Evolutionary conservation across 148 eudicot species (phyloP), one percentile per base, ranked within the genome.

Genomic region (Vaccinium darrowii): DNA sequence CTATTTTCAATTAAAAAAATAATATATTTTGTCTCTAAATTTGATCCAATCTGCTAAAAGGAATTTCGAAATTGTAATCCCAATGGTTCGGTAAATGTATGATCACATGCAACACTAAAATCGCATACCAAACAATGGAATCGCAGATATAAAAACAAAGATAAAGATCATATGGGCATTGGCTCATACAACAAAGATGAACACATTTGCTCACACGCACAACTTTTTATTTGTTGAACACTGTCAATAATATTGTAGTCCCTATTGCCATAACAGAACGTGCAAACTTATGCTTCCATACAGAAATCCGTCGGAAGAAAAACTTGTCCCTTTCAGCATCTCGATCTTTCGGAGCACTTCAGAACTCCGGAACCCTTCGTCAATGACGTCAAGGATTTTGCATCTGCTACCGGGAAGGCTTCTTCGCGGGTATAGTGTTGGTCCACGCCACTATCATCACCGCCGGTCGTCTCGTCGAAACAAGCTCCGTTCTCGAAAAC

Each of bases 401-500:
- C 98, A 83, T 92, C 92, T 39, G 87, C 95, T 13, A 89, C 94
- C 6, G 36, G 80, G 78, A 95, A 95, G 1, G 7, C 47, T 69
- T 95, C 91, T 57, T 92, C 92, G 0, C 53, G 78, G 33, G 54
- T 86, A 83, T 95, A 95, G 81, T 91, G 87, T 58, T 98, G 95
- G 73, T 87, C 92, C 74, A 92, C 85, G 25, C 84, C 81, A n/a
- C 82, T 85, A 47, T 80, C 86, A n/a, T 83, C 85, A 8, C 76
- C 84, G 2, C 53, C 27, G 0, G 90, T 84, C 74, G 90, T 85
- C 82, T 86, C 80, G 12, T 77, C 88, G 86, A 94, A 93, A 36
- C 81, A 74, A n/a, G 96, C 98, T 90, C 98, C 98, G 78, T 95
- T 95, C 76, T 93, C 98, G 56, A 94, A 91, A 33, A 88, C 87